These are phyloP conservation scores for Auriscalpium vulgare DNA, from an alignment of 768 basidiomycete genomes.

Conservation along the genomic window DNA sequence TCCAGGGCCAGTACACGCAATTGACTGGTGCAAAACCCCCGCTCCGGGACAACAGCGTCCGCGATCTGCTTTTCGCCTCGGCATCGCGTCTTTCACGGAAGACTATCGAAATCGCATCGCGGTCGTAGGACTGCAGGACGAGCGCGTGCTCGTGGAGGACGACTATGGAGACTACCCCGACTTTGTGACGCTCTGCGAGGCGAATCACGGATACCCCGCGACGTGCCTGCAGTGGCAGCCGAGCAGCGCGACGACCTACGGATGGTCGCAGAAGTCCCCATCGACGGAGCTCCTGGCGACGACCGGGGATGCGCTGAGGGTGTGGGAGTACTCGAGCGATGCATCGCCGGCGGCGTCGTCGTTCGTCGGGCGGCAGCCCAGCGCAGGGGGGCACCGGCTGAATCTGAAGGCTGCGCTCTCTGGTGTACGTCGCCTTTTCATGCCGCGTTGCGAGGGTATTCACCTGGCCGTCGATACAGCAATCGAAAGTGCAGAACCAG, in stretches of 20 bases:
- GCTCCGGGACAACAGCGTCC: slow-evolving; percentile 69
- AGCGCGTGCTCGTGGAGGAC: slow-evolving; percentile 81
- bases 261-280: slow-evolving; percentile 62
- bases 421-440: slow-evolving; percentile 47
- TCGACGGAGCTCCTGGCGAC: slow-evolving; percentile 83
- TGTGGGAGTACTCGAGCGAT: slow-evolving; percentile 85
- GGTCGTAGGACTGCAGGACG: slow-evolving; percentile 73
- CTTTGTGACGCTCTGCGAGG: slow-evolving; percentile 79
- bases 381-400: slow-evolving; percentile 51
- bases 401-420: slow-evolving; percentile 71
- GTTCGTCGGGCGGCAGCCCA: slow-evolving; percentile 64
- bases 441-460: neutral
- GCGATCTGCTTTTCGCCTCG: slow-evolving; percentile 76
- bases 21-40: slow-evolving; percentile 85
- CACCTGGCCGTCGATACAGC: slow-evolving; percentile 29
- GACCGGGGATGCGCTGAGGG: slow-evolving; percentile 85
- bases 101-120: slow-evolving; percentile 79
- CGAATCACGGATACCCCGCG: slow-evolving; percentile 86
- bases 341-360: slow-evolving; percentile 44
- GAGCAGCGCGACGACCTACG: slow-evolving; percentile 47
- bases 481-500: slow-evolving; percentile 87
- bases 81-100: slow-evolving; percentile 78
- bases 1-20: slow-evolving; percentile 76
- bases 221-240: slow-evolving; percentile 95
- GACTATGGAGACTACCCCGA: slow-evolving; percentile 78